These are phyloP conservation scores for Boletus rubroflammeus DNA, from an alignment of 768 basidiomycete genomes.

Conservation along the genomic window DNA sequence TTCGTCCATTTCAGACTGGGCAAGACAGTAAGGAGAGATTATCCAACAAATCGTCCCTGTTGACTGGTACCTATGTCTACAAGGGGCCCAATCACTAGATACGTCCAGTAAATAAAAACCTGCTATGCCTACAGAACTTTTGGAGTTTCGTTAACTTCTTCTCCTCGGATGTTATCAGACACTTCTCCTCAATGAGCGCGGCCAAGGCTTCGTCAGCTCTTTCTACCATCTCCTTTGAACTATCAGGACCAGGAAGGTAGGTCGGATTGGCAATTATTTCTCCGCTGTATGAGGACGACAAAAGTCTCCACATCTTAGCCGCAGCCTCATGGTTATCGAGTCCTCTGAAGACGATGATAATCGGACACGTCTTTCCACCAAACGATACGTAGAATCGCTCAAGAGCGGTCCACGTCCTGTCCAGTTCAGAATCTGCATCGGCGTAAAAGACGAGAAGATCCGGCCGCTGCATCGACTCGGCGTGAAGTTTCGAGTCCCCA, in stretches of 20 bases:
- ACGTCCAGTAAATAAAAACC: constrained; percentile 10
- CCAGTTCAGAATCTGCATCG: constrained; percentile 6
- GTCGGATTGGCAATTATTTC: constrained; percentile 19
- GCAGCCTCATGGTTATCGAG: constrained; percentile 15
- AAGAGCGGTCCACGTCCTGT: constrained; percentile 13
- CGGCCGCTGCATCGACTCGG: constrained; percentile 5
- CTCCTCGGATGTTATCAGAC: constrained; percentile 15
- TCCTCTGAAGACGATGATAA: constrained; percentile 23
- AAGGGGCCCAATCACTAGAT: constrained; percentile 3
- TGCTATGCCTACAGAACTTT: constrained; percentile 18
- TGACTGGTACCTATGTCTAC: background rate
- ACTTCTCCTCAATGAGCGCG: constrained; percentile 20
- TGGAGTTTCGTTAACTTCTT: constrained; percentile 21
- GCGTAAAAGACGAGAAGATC: constrained; percentile 26
- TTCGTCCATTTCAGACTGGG: background rate
- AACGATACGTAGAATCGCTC: constrained; percentile 15
- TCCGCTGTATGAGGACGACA: constrained; percentile 10
- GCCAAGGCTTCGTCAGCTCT: constrained; percentile 17
- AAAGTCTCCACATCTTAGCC: constrained; percentile 9
- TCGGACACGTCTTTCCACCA: constrained; percentile 19
- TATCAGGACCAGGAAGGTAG: constrained; percentile 15
- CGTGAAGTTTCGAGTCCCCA: background rate
- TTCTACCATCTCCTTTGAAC: constrained; percentile 12
- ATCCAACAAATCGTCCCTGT: background rate
- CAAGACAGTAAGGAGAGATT: background rate